Evolutionary conservation across 768 basidiomycete genomes (phyloP).

Genomic region (Tephrocybe rancida): DNA sequence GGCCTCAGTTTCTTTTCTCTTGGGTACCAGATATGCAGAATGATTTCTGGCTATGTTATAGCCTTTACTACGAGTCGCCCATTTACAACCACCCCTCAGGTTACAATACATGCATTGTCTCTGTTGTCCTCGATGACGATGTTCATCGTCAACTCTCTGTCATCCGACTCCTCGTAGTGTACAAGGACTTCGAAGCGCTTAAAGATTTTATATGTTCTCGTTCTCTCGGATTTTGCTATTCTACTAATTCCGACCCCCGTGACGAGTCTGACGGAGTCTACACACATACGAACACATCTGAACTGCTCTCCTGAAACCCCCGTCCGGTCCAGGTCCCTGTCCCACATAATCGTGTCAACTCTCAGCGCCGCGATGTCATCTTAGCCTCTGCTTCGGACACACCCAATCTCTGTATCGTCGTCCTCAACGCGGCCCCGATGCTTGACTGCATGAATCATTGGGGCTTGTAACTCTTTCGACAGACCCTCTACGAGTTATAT

Average conservation of each 20-base stretch:
- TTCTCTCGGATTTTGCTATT: neutral
- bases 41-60: neutral
- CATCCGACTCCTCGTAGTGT: slow-evolving; percentile 1
- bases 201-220: neutral
- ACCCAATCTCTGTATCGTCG: neutral
- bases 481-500: neutral
- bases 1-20: too few relatives aligned
- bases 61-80: neutral
- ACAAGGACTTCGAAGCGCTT: neutral
- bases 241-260: neutral
- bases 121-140: neutral
- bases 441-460: neutral
- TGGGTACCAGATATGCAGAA: neutral
- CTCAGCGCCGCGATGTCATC: too few relatives aligned
- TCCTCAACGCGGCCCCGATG: neutral
- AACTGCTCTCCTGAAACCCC: neutral
- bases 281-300: neutral
- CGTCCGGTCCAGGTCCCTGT: neutral
- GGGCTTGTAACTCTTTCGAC: neutral
- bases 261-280: neutral
- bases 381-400: neutral
- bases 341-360: neutral
- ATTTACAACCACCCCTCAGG: neutral
- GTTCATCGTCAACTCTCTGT: neutral
- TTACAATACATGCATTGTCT: neutral